These are phyloP conservation scores for Thalassiosira hispida DNA, from an alignment of 352 stramenopile genomes.

Conservation along the genomic window DNA sequence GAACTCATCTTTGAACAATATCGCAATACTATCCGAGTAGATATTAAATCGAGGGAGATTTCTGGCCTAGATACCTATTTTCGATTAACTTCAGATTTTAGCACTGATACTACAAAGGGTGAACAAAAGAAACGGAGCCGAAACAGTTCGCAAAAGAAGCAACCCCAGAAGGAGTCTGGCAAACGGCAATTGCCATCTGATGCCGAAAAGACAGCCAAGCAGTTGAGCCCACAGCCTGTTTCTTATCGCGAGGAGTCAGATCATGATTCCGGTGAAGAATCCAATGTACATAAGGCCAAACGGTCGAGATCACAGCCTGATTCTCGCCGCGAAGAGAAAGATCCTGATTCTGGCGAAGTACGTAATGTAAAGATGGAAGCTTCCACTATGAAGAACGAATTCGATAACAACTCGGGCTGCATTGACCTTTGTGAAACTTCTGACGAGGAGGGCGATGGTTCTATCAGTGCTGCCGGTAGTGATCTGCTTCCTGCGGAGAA, in stretches of 20 bases:
- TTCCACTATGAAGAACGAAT: not conserved
- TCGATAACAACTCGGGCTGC: not conserved
- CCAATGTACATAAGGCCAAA: too few relatives aligned
- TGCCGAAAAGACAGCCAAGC: not conserved
- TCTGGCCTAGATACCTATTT: conserved; percentile 9
- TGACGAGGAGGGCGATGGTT: not conserved
- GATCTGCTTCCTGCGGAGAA: not conserved
- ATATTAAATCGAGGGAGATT: conserved; percentile 1
- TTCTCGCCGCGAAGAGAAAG: not conserved
- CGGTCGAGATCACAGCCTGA: not conserved
- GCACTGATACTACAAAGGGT: not conserved
- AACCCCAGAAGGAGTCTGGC: not conserved
- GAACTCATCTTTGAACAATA: conserved; percentile 2
- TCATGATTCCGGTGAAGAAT: not conserved
- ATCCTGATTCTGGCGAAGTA: not conserved
- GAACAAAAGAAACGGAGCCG: conserved; percentile 1
- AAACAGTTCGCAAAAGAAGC: not conserved
- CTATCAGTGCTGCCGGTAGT: not conserved
- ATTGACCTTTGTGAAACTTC: conserved; percentile 3
- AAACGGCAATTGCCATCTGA: not conserved
- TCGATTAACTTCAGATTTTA: not conserved
- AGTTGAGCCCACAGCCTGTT: not conserved
- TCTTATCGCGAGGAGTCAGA: conserved; percentile 3
- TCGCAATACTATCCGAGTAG: conserved; percentile 8
- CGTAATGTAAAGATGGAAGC: conserved; percentile 5